phyloP scores from a whole-genome alignment of 441 rosid genomes.

The Manihot esculenta region DNA sequence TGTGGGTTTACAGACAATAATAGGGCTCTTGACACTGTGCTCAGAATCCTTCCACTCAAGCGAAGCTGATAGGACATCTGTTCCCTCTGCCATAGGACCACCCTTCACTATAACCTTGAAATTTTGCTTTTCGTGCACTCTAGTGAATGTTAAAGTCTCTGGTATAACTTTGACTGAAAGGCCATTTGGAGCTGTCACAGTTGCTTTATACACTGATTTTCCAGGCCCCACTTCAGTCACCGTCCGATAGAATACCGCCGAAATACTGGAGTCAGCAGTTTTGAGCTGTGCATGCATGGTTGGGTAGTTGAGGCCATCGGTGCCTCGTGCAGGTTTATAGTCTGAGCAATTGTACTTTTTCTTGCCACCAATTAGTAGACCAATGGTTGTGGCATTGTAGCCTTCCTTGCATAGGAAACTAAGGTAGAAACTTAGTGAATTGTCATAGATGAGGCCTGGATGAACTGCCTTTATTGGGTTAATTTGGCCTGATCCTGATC shows the following conservation, averaged over 20 bases:
- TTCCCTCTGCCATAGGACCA: constrained; percentile 21
- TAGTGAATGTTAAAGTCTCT: constrained; percentile 26
- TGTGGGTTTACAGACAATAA: constrained; percentile 39
- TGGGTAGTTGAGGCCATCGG: constrained; percentile 56
- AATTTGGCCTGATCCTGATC: constrained; percentile 60
- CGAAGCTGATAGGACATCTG: constrained; percentile 41
- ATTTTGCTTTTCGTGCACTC: constrained; percentile 32
- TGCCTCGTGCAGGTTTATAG: constrained; percentile 36
- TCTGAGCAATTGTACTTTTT: constrained; percentile 44
- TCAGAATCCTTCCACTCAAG: constrained; percentile 62
- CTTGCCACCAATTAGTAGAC: constrained; percentile 36
- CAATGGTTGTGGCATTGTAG: constrained; percentile 42
- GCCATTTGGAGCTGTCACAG: constrained; percentile 36
- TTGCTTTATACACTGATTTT: constrained; percentile 35
- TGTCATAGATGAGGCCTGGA: constrained; percentile 62
- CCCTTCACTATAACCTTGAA: constrained; percentile 57
- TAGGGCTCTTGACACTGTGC: constrained; percentile 59
- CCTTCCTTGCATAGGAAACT: constrained; percentile 59
- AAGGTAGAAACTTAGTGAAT: constrained; percentile 41
- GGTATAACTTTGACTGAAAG: constrained; percentile 44
- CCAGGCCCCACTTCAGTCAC: constrained; percentile 49
- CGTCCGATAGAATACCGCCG: constrained; percentile 40
- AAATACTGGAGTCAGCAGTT: constrained; percentile 24
- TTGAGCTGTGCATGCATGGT: constrained; percentile 51
- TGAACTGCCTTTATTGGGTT: constrained; percentile 54